phyloP scores from a whole-genome alignment of 2,329 filamentous ascomycete genomes.

The Talaromyces sp. region DNA sequence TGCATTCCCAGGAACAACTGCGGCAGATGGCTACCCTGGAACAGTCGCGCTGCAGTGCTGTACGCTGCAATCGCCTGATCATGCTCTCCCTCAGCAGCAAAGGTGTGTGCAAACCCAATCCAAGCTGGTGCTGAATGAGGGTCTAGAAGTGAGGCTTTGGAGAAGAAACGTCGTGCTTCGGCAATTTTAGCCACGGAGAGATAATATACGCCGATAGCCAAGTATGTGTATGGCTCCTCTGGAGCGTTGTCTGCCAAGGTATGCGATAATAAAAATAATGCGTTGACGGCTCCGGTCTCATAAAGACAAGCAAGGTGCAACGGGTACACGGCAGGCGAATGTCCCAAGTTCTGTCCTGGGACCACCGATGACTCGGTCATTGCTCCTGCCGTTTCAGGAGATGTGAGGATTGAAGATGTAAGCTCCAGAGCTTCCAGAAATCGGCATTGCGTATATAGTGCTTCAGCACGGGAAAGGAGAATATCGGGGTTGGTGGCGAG shows the following conservation, averaged over 20 bases:
- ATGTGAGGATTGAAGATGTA: slow-evolving; percentile 75
- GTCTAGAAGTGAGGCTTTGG: slow-evolving; percentile 95
- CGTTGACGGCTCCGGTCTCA: slow-evolving; percentile 80
- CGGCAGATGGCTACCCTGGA: slow-evolving; percentile 94
- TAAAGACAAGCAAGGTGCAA: slow-evolving; percentile 88
- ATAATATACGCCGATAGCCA: slow-evolving; percentile 95
- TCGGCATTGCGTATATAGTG: slow-evolving; percentile 90
- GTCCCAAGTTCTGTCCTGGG: slow-evolving; percentile 38
- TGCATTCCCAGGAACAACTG: slow-evolving; percentile 98
- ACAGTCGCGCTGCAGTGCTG: slow-evolving; percentile 87
- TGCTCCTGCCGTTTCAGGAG: slow-evolving; percentile 80
- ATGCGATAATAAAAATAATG: slow-evolving; percentile 86
- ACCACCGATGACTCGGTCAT: slow-evolving; percentile 24
- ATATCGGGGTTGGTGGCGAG: slow-evolving; percentile 84
- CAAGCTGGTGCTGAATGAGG: slow-evolving; percentile 95
- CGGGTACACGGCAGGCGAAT: slow-evolving; percentile 65
- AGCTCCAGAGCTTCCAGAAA: slow-evolving; percentile 83
- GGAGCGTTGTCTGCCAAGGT: slow-evolving; percentile 89
- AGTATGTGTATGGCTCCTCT: slow-evolving; percentile 85
- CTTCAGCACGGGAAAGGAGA: slow-evolving; percentile 81
- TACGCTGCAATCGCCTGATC: slow-evolving; percentile 98
- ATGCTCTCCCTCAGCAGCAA: slow-evolving; percentile 94
- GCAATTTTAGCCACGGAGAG: slow-evolving; percentile 83
- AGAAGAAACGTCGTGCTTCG: slow-evolving; percentile 92
- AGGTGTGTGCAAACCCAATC: slow-evolving; percentile 98